Conservation (phyloP, 2,329 filamentous ascomycete species). For the Talaromyces amestolkiae region DNA sequence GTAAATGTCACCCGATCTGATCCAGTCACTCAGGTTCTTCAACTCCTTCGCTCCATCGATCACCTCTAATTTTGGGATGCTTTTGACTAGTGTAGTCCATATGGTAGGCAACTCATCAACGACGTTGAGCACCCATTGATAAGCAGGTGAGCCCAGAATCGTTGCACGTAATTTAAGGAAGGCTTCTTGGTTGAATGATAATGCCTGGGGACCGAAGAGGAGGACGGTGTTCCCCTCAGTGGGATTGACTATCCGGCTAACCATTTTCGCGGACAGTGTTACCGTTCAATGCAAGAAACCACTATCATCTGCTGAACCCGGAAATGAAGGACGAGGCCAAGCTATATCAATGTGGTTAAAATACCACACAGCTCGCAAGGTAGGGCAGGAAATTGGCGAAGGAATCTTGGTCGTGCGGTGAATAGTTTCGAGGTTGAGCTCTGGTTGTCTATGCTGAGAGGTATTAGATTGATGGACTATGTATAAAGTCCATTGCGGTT, state of each 20-base stretch:
- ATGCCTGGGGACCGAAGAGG: conserved; percentile 2
- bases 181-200: conserved; percentile 1
- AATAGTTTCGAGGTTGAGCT: background rate
- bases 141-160: background rate
- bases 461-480: background rate
- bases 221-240: background rate
- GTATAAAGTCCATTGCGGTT: background rate
- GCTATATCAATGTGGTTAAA: background rate
- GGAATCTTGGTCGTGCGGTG: background rate
- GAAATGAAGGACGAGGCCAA: background rate
- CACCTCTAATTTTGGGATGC: background rate
- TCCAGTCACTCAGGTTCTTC: background rate
- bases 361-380: background rate
- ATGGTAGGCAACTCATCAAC: background rate
- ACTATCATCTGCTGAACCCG: background rate
- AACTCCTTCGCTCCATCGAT: background rate
- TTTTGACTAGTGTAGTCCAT: background rate
- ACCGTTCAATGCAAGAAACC: background rate
- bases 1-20: background rate
- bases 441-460: background rate
- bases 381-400: background rate
- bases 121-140: background rate
- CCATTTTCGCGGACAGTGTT: conserved; percentile 39
- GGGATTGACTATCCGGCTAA: background rate
- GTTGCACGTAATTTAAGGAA: background rate